Conservation (phyloP, 371 early-diverging fungal genomes). For the Entomophthora muscae region DNA sequence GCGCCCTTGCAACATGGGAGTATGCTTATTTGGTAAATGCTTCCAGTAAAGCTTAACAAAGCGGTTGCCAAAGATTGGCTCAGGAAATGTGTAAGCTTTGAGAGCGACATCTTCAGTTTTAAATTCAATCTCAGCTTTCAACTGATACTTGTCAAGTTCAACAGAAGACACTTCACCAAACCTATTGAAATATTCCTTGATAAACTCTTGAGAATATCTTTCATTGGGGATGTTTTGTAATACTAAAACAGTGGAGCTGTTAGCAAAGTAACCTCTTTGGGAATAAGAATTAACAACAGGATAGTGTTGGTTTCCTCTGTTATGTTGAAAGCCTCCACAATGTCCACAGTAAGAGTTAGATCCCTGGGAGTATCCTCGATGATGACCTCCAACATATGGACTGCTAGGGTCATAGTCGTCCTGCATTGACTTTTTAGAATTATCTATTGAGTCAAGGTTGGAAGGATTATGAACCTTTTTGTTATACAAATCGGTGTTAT, state of each 20-base stretch:
- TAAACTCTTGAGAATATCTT: conserved; percentile 32
- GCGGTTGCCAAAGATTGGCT: conserved; percentile 67
- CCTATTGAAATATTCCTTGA: conserved; percentile 50
- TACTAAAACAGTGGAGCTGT: conserved; percentile 27
- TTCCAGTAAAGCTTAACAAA: conserved; percentile 71
- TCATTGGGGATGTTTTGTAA: conserved; percentile 62
- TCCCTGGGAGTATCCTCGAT: not conserved
- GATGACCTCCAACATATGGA: not conserved
- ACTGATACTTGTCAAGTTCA: conserved; percentile 25
- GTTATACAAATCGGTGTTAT: not conserved
- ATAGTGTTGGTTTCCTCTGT: conserved; percentile 10
- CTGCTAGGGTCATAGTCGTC: conserved; percentile 2
- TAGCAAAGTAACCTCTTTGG: not conserved
- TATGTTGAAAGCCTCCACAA: conserved; percentile 15
- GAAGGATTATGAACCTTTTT: not conserved
- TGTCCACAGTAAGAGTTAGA: conserved; percentile 18
- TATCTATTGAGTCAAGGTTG: not conserved
- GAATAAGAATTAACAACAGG: not conserved
- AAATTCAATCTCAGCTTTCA: conserved; percentile 47
- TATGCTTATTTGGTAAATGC: not conserved
- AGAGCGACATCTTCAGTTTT: conserved; percentile 38
- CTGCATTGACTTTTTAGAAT: not conserved
- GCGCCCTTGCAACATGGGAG: conserved; percentile 15
- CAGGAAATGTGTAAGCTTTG: conserved; percentile 54
- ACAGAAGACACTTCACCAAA: conserved; percentile 58